Conservation (phyloP, 805 yeast genomes). For the Ogataea methanolica region DNA sequence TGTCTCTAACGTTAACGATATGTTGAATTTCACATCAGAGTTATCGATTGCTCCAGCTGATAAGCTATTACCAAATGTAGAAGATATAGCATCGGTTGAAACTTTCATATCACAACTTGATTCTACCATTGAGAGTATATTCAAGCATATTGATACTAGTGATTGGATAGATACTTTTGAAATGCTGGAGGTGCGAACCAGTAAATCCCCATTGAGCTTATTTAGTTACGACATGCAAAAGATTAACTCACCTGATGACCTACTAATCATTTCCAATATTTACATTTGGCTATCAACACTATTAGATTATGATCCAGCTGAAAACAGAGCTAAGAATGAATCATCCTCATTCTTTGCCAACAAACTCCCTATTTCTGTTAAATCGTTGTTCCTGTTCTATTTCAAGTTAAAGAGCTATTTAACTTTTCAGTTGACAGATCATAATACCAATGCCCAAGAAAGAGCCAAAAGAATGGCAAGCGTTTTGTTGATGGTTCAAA, state of each 20-base stretch:
- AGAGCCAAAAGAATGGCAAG: constrained; percentile 68
- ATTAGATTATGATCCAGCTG: constrained; percentile 33
- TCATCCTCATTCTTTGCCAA: constrained; percentile 25
- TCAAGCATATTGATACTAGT: constrained; percentile 50
- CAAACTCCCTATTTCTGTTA: constrained; percentile 65
- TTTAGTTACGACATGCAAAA: constrained; percentile 48
- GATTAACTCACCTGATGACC: constrained; percentile 42
- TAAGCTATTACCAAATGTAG: constrained; percentile 23
- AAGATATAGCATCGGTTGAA: constrained; percentile 47
- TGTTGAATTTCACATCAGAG: constrained; percentile 33
- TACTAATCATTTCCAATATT: constrained; percentile 59
- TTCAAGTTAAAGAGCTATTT: constrained; percentile 61
- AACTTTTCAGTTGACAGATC: constrained; percentile 59
- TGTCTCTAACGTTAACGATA: too few species aligned
- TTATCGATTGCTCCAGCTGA: constrained; percentile 36
- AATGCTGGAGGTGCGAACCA: constrained; percentile 63
- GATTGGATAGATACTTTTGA: constrained; percentile 83
- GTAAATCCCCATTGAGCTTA: constrained; percentile 50
- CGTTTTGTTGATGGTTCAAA: constrained; percentile 58
- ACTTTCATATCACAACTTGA: constrained; percentile 63
- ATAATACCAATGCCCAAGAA: constrained; percentile 48
- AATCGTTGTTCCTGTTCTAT: constrained; percentile 63
- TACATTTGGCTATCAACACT: constrained; percentile 66
- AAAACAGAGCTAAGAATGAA: constrained; percentile 10
- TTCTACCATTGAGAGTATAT: constrained; percentile 51